These are phyloP conservation scores for Arabidopsis thaliana DNA, from an alignment of 345 rosid genomes.

Conservation along the genomic window TAIR10.1 NC_003070.9:18953001-18953500, in stretches of 20 bases:
- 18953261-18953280: constrained; percentile 5
- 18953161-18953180: neutral
- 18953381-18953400: neutral
- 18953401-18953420: neutral
- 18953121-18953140: constrained; percentile 1
- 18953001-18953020: neutral
- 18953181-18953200: neutral
- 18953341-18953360: too few species aligned
- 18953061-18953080: neutral
- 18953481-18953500: constrained; percentile 1
- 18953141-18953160: neutral
- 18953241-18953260: constrained; percentile 4
- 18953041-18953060: constrained; percentile 1
- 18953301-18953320: neutral
- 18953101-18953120: neutral
- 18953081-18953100: constrained; percentile 18
- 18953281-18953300: constrained; percentile 12
- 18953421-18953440: neutral
- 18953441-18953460: constrained; percentile 1
- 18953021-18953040: neutral
- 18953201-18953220: neutral
- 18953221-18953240: constrained; percentile 10
- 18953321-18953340: neutral
- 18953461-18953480: constrained; percentile 7
- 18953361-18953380: neutral